phyloP scores from a whole-genome alignment of 1,284 basidiomycete genomes.

The Puccinia hordei region DNA sequence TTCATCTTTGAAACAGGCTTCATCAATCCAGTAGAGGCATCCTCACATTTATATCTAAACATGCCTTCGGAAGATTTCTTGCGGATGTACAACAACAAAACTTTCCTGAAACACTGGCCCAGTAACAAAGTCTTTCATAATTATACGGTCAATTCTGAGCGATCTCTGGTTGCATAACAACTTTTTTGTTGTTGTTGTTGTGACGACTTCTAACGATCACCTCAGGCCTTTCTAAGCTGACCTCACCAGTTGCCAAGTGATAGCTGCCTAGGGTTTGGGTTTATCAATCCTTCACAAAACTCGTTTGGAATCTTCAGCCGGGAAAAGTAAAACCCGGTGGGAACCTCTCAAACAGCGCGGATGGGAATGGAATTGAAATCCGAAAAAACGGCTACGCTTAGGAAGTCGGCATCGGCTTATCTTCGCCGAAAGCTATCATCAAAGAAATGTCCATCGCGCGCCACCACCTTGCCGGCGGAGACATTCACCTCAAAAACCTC shows the following conservation, averaged over 20 bases:
- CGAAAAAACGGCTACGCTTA: background rate
- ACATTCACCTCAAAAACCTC: slow-evolving; percentile 3
- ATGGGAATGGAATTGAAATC: background rate
- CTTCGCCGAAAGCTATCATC: slow-evolving; percentile 26
- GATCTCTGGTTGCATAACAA: background rate
- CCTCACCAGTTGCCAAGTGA: background rate
- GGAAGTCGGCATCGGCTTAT: slow-evolving; percentile 25
- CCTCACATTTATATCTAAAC: slow-evolving; percentile 1
- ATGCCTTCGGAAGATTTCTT: background rate
- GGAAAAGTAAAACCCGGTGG: background rate
- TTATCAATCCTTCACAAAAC: too few relatives aligned
- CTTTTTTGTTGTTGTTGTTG: background rate
- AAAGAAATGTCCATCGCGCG: slow-evolving; percentile 20
- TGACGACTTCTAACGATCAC: background rate
- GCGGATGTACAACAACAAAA: background rate
- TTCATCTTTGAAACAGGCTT: slow-evolving; percentile 1
- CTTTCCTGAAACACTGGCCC: slow-evolving; percentile 13
- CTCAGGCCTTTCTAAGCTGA: background rate
- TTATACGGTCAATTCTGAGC: background rate
- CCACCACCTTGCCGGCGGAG: slow-evolving; percentile 19
- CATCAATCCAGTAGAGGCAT: background rate
- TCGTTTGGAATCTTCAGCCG: background rate
- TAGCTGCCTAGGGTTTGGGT: too few relatives aligned
- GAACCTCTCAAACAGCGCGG: background rate
- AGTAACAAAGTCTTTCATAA: background rate